Base-by-base conservation (phyloP, 2,329 filamentous ascomycete species). In the Exserohilum rostratum region DNA sequence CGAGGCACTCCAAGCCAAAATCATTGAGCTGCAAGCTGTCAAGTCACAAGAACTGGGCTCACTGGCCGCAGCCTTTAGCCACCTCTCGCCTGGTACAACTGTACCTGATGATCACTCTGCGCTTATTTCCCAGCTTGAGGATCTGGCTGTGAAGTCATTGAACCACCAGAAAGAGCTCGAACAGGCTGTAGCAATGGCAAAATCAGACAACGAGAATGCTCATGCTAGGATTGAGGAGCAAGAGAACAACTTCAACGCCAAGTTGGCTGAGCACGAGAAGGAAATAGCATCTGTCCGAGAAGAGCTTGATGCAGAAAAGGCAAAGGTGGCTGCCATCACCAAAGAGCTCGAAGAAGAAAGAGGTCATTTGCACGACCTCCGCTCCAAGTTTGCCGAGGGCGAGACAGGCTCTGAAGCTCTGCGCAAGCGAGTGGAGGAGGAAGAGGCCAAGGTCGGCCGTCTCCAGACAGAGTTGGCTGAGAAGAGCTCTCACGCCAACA, bases 381-480 rank as follows among this genome's bases (percentile, higher is more conserved):
- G 90, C 52, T 79, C 80, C 13, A 89, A 89, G 71, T 87, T 96
- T 68, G 86, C 89, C 1, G 89, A 93, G 60, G 92, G 91, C 13
- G 91, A 95, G 73, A 92, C 87, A 3, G 91, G 91, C 5, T 92
- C 91, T 0, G 90, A 93, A 73, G 87, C 85, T 25, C 77, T 96
- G 50, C 87, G 90, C 50, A 88, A 88, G 74, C 85, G 87, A 50
- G 81, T 96, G 3, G 85, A 88, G 37, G 89, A 91, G 53, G 88
- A 92, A 66, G 91, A 96, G 73, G 81, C 79, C 53, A 90, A 87
- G 72, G 84, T 90, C 3, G 83, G 83, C 18, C 82, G 80, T 11
- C 77, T 96, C 25, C 84, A 85, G 2, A 85, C 90, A 63, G 85
- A 91, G 66, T 80, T 96, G 17, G 87, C 88, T 3, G 85, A 88